A percentile compares a stretch with the other conserved stretches of the same genome.
These are phyloP conservation scores for Pseudonitzschia multistriata DNA, from an alignment of 108 stramenopile species.

Conservation along the genomic window DNA sequence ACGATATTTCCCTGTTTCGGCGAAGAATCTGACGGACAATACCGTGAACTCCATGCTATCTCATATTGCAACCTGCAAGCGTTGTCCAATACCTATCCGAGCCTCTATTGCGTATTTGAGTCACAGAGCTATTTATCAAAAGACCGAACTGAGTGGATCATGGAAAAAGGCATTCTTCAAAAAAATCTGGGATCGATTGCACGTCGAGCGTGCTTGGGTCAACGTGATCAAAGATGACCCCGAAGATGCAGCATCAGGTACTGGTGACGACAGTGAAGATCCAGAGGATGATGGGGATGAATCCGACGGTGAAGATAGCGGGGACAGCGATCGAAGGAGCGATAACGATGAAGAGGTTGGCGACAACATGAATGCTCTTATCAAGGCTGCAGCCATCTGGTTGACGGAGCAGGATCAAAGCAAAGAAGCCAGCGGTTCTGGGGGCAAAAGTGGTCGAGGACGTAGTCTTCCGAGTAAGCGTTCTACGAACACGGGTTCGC, in stretches of 20 bases:
- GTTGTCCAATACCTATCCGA: constrained; percentile 65
- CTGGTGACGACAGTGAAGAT: constrained; percentile 26
- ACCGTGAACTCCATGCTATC: constrained; percentile 66
- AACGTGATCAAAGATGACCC: constrained; percentile 33
- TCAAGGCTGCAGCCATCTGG: constrained; percentile 81
- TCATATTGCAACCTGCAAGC: constrained; percentile 58
- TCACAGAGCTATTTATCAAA: constrained; percentile 72
- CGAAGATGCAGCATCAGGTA: constrained; percentile 21
- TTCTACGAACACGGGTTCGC: not conserved
- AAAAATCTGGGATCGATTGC: constrained; percentile 77
- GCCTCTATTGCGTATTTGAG: constrained; percentile 73
- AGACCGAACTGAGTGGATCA: constrained; percentile 61
- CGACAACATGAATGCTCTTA: constrained; percentile 64
- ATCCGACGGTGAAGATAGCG: constrained; percentile 25
- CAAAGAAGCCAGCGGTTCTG: constrained; percentile 16
- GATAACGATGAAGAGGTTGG: constrained; percentile 36
- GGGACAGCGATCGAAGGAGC: constrained; percentile 33
- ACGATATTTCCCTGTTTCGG: constrained; percentile 80
- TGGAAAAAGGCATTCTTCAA: constrained; percentile 85
- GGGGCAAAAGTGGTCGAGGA: constrained; percentile 19
- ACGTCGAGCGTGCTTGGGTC: constrained; percentile 56
- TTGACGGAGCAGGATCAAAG: constrained; percentile 67
- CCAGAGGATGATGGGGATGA: constrained; percentile 23
- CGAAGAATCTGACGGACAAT: constrained; percentile 81
- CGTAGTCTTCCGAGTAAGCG: constrained; percentile 26